Base-by-base conservation (phyloP, 352 stramenopile genomes). In the Detonula confervacea region DNA sequence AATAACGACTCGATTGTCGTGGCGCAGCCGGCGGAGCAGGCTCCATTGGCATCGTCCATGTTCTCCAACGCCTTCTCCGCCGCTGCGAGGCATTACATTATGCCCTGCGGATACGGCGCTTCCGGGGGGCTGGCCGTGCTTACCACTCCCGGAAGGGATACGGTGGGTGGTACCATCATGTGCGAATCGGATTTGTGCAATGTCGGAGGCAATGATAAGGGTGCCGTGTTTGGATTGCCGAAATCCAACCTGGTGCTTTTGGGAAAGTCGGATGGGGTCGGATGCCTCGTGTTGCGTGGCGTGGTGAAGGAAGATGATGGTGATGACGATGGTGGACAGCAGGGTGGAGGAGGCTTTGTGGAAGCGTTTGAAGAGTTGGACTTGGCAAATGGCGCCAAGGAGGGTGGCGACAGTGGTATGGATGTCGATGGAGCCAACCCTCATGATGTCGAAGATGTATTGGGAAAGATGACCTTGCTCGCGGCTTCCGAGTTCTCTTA, bases 71-170 rank as follows among this genome's bases (percentile, higher is more conserved):
- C 76, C 1, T 84, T 80, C 61, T 72, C 77, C 37, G 80, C 77
- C 5, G 59, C 77, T 49, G 70, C 77, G 37, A 54, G 70, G 29
- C 77, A 80, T 68, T 76, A 73, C 33, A 70, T 93, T 14, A 87
- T 90, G 66, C 86, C 88, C 0, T 92, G 86, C 69, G 88, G 88
- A 20, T 91, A 80, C 66, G 87, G 88, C 9, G 81, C 86, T 7
- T 90, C 81, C 68, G 88, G 88, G 37, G 81, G 86, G 35, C 46
- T 93, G 27, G 86, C 80, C 14, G 25, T 92, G 25, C n/a, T 91
- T 2, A 90, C 80, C 47, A 79, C 80, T 52, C 80, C 84, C 6
- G 88, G 88, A 22, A 60, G 85, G 57, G 87, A 93, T 70, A 87
- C 88, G 69, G 66, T 83, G 33, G 67, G 61, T 20, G 62, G 75